These are phyloP conservation scores for Penicillium riverlandense DNA, from an alignment of 495 filamentous ascomycete genomes.

Conservation along the genomic window DNA sequence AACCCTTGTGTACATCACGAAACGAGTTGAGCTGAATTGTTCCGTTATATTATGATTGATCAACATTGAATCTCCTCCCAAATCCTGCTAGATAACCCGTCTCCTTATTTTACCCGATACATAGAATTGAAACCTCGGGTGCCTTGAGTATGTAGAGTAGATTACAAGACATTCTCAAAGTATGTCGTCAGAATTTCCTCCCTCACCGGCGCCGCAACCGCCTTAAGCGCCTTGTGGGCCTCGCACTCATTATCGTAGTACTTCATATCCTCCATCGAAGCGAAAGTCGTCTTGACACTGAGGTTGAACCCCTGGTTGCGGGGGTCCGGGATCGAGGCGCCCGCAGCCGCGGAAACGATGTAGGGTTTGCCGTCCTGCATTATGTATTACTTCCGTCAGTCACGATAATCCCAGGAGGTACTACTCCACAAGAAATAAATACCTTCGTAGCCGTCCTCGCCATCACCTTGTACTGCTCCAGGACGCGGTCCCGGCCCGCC, in stretches of 20 bases:
- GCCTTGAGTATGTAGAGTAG: background rate
- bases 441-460: slow-evolving; percentile 47
- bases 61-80: no score
- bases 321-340: slow-evolving; percentile 40
- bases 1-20: slow-evolving; percentile 21
- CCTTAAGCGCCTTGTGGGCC: slow-evolving; percentile 56
- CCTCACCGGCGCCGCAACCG: slow-evolving; percentile 25
- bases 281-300: slow-evolving; percentile 51
- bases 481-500: slow-evolving; percentile 31
- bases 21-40: slow-evolving; percentile 4
- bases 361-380: slow-evolving; percentile 60
- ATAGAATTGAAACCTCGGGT: no score
- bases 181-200: slow-evolving; percentile 43
- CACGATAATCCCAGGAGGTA: background rate
- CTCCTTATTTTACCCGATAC: no score
- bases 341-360: slow-evolving; percentile 44
- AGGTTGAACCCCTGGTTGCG: slow-evolving; percentile 59
- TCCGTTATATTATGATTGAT: no score
- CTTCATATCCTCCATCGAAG: slow-evolving; percentile 57
- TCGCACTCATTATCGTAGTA: slow-evolving; percentile 61
- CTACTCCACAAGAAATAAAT: background rate
- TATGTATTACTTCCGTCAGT: no score
- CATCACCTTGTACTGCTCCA: slow-evolving; percentile 44
- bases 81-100: no score
- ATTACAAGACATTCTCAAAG: slow-evolving; percentile 37